Evolutionary conservation across 345 rosid species (phyloP), one percentile per base, ranked within the genome.

Genomic region (Bretschneidera sinensis): DNA sequence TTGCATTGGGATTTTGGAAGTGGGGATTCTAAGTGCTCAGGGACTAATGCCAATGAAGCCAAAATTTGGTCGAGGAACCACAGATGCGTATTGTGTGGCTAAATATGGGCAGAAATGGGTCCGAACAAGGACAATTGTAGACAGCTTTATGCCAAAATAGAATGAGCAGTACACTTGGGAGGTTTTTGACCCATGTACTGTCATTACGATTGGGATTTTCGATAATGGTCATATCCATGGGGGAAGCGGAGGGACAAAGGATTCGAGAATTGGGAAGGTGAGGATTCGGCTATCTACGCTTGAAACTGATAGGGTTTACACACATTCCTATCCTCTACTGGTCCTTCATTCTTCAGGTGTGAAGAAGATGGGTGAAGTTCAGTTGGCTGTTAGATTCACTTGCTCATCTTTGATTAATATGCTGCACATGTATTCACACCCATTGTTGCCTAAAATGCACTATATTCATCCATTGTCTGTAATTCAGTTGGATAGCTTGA

Each of bases 81-180:
- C 97, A n/a, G 99, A 94, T 70, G 96, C 99, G 6, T 94, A 88
- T 61, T 94, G 99, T 52, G 99, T 88, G 33, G 99, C 99, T 18
- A 94, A 94, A 65, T 94, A 94, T 20, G 99, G 99, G 14, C 99
- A 88, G 77, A 94, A 94, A 72, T 94, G 99, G 99, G 70, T 94
- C 59, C 85, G 99, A 18, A 94, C 99, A 3, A 81, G 99, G 66
- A 90, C 99, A 1, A 90, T 94, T 35, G 84, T 85, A 0, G 97
- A 94, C 76, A 88, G 81, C 67, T 83, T 83, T 43, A 76, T 65
- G 43, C 99, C 99, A 55, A 82, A 71, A 70, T 94, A 97, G 99
- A 94, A 94, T 54, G 99, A 90, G 80, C 97, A 90, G 51, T 94
- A 94, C 71, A 94, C 89, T 17, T 94, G 99, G 97, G 97, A 94